Conservation (phyloP, 257 asterid genomes). For the Vinca minor region DNA sequence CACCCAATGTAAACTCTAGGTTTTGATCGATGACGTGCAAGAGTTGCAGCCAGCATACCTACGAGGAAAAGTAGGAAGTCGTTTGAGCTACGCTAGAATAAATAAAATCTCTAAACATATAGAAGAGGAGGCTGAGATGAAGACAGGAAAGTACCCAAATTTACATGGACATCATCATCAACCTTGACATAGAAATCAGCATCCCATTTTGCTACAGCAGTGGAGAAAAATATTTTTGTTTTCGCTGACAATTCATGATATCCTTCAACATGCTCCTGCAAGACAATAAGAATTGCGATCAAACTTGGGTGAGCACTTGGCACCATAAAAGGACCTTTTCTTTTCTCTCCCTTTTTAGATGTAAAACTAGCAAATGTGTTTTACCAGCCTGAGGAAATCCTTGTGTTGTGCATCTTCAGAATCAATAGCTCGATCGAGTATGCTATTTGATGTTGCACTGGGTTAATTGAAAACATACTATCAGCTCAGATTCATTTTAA, state of each 20-base stretch:
- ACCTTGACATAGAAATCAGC: slow-evolving; percentile 96
- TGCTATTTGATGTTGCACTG: slow-evolving; percentile 93
- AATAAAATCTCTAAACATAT: not conserved
- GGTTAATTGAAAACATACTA: slow-evolving; percentile 15
- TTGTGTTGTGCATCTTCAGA: slow-evolving; percentile 93
- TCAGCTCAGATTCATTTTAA: slow-evolving; percentile 1
- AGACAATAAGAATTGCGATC: no score
- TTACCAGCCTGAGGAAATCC: slow-evolving; percentile 93
- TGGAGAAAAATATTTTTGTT: slow-evolving; percentile 80
- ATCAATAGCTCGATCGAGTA: slow-evolving; percentile 90
- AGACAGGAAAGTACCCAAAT: slow-evolving; percentile 46
- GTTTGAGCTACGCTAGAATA: not conserved
- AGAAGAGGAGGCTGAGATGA: not conserved
- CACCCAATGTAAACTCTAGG: slow-evolving; percentile 92
- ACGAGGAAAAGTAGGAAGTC: slow-evolving; percentile 10
- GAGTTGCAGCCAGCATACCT: slow-evolving; percentile 92
- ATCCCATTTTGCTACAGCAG: slow-evolving; percentile 92
- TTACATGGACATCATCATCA: slow-evolving; percentile 91
- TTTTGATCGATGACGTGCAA: slow-evolving; percentile 81
- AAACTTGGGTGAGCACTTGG: not conserved
- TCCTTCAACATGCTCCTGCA: slow-evolving; percentile 92
- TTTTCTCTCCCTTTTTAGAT: not conserved
- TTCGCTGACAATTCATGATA: slow-evolving; percentile 94
- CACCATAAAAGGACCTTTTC: not conserved
- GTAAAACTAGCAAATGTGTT: not conserved